A percentile compares a stretch with the other conserved stretches of the same genome.
phyloP scores from a whole-genome alignment of 2,329 filamentous ascomycete species.

The Botryotinia calthae region DNA sequence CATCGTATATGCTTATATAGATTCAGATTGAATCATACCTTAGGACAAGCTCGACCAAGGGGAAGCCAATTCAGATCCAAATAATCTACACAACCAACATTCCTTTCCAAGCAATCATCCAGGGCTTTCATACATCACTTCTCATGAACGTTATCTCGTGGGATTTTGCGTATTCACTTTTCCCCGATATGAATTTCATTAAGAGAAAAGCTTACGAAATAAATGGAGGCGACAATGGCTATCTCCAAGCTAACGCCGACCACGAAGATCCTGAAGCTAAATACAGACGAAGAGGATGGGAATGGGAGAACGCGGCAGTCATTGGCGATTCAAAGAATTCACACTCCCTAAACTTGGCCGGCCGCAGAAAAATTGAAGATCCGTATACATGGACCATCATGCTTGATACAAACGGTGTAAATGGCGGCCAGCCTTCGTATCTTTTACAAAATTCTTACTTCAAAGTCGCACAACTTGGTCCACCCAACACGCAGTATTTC shows the following conservation, averaged over 20 bases:
- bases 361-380: neutral
- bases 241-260: neutral
- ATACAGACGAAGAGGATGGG: neutral
- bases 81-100: neutral
- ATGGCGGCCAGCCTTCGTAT: neutral
- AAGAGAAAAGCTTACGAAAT: neutral
- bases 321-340: neutral
- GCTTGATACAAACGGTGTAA: neutral
- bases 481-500: neutral
- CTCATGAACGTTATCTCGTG: neutral
- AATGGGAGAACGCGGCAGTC: neutral
- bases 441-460: neutral
- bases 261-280: neutral
- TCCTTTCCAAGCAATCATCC: neutral
- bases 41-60: neutral
- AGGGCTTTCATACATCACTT: neutral
- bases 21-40: neutral
- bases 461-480: neutral
- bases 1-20: neutral
- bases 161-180: neutral
- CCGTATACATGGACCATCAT: neutral
- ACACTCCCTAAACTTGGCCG: neutral
- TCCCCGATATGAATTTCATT: neutral
- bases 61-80: neutral
- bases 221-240: neutral